A percentile compares a stretch with the other conserved stretches of the same genome.
Conservation (phyloP, 208 protist genomes). For the Acanthamoeba royreba region DNA sequence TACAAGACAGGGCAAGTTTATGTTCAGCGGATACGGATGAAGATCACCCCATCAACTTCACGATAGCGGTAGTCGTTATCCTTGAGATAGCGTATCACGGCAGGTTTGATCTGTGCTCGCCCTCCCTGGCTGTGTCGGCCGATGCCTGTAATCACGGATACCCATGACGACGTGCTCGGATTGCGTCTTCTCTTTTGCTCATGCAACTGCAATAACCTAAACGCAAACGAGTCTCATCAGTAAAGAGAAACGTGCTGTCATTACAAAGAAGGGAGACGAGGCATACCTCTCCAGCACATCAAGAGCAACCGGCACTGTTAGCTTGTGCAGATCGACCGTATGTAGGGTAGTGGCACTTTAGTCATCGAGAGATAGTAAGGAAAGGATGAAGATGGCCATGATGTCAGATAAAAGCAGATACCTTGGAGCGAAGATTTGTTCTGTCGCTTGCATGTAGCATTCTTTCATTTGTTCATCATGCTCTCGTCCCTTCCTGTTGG, state of each 20-base stretch:
- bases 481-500: neutral
- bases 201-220: neutral
- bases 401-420: no score
- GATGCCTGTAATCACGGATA: slow-evolving; percentile 5
- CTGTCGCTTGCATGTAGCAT: neutral
- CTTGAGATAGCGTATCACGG: neutral
- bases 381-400: neutral
- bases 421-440: neutral
- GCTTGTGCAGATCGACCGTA: neutral
- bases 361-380: neutral
- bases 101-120: neutral
- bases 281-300: neutral
- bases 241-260: neutral
- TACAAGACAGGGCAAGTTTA: no score
- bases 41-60: neutral
- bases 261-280: neutral
- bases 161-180: neutral
- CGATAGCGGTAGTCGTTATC: neutral
- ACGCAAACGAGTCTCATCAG: neutral
- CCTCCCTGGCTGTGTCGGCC: neutral
- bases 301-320: neutral
- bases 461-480: neutral
- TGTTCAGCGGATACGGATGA: neutral
- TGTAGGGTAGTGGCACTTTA: no score
- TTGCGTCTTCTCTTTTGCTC: neutral